Evolutionary conservation across 768 basidiomycete species (phyloP).

Genomic region (Clitopilus passeckerianus): DNA sequence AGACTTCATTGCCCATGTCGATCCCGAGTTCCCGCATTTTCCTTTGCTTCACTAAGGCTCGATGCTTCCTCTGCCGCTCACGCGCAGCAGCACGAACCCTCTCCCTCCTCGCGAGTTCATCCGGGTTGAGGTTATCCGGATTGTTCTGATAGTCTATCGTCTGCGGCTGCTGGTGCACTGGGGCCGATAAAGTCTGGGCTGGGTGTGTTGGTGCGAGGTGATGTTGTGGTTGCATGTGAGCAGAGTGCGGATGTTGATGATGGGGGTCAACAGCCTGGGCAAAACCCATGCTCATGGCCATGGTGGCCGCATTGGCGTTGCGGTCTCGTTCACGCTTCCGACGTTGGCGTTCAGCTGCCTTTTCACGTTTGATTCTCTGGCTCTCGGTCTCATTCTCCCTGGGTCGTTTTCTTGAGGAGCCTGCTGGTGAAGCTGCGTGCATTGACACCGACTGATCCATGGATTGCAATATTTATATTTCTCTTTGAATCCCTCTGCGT

Average conservation of each 20-base stretch:
- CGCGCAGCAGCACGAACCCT: slow-evolving; percentile 72
- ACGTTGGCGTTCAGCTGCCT: slow-evolving; percentile 82
- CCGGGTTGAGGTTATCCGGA: slow-evolving; percentile 39
- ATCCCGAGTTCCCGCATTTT: slow-evolving; percentile 81
- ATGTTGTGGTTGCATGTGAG: slow-evolving; percentile 12
- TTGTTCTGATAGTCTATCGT: slow-evolving; percentile 7
- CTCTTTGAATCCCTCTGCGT: not conserved
- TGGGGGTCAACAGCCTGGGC: slow-evolving; percentile 20
- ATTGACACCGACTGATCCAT: slow-evolving; percentile 1
- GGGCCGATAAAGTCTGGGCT: not conserved
- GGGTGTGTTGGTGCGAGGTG: not conserved
- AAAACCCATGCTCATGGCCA: slow-evolving; percentile 29
- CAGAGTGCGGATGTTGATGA: slow-evolving; percentile 23
- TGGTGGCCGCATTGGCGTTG: slow-evolving; percentile 26
- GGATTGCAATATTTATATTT: slow-evolving; percentile 2
- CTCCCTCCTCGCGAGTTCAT: slow-evolving; percentile 65
- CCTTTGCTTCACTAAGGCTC: slow-evolving; percentile 69
- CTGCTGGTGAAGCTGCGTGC: not conserved
- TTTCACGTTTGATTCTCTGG: slow-evolving; percentile 76
- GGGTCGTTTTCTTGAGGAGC: slow-evolving; percentile 44
- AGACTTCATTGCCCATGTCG: slow-evolving; percentile 74
- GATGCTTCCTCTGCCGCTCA: slow-evolving; percentile 81
- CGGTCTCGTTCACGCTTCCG: slow-evolving; percentile 74
- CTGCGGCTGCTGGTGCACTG: slow-evolving; percentile 9
- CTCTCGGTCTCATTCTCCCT: slow-evolving; percentile 71